Evolutionary conservation across 2,329 filamentous ascomycete genomes (phyloP).

Genomic region (Pseudocercospora eumusae): DNA sequence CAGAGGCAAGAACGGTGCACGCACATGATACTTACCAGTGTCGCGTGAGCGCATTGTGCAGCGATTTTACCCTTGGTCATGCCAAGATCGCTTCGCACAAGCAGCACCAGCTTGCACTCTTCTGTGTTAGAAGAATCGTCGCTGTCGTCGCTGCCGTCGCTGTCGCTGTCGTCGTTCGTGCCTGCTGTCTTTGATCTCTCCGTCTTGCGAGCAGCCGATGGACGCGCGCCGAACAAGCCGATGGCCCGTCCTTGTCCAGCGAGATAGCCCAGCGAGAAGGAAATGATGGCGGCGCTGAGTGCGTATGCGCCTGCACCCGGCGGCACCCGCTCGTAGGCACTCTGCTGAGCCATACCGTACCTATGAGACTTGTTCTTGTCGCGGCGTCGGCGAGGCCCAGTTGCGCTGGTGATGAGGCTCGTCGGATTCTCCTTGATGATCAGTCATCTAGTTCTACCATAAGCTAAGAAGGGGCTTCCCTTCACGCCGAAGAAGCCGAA

Average conservation of each 20-base stretch:
- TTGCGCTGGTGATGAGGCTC: slow-evolving; percentile 5
- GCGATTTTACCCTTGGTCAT: slow-evolving; percentile 99
- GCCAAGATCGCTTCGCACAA: slow-evolving; percentile 89
- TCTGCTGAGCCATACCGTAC: slow-evolving; percentile 16
- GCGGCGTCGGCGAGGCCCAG: background rate
- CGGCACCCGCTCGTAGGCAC: slow-evolving; percentile 37
- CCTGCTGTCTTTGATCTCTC: background rate
- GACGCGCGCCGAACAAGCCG: slow-evolving; percentile 73
- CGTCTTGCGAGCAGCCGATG: slow-evolving; percentile 32
- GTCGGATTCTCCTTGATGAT: slow-evolving; percentile 4
- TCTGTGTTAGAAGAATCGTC: slow-evolving; percentile 54
- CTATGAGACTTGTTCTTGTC: background rate
- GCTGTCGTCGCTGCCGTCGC: slow-evolving; percentile 43
- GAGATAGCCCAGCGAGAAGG: slow-evolving; percentile 76
- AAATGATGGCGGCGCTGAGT: slow-evolving; percentile 71
- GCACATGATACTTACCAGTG: slow-evolving; percentile 18
- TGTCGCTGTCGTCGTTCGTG: slow-evolving; percentile 43
- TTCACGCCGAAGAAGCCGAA: background rate
- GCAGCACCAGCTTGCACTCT: slow-evolving; percentile 91
- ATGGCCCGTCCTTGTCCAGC: slow-evolving; percentile 65
- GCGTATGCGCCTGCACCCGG: slow-evolving; percentile 63
- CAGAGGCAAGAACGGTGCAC: slow-evolving; percentile 56
- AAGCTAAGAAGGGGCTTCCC: too few relatives aligned
- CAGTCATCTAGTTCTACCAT: background rate
- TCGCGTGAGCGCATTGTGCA: slow-evolving; percentile 87